Percentiles rank a stretch among this genome's conserved stretches.
Evolutionary conservation across 2,329 filamentous ascomycete species (phyloP).

Genomic region (Ceratocystis huliohia): DNA sequence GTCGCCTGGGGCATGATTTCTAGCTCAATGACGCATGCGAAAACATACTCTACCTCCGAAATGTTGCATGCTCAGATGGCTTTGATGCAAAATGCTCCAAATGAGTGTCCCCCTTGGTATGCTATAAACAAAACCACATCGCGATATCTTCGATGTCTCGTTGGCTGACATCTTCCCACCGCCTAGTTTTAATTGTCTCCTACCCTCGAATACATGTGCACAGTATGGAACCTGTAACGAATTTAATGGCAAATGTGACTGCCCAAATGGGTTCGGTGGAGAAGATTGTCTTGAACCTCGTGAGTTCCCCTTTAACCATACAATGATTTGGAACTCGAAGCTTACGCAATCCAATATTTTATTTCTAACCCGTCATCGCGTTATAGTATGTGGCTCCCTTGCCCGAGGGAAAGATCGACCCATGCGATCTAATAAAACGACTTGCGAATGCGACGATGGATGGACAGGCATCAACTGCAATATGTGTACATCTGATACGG

Average conservation of each 20-base stretch:
- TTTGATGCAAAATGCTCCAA: conserved; percentile 59
- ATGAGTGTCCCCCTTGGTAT: conserved; percentile 67
- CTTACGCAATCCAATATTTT: not conserved
- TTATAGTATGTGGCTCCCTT: conserved; percentile 68
- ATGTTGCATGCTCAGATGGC: conserved; percentile 54
- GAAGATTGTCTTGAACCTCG: conserved; percentile 81
- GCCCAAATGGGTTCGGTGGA: conserved; percentile 82
- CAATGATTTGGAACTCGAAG: not conserved
- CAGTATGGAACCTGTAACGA: conserved; percentile 84
- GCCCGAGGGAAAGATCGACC: conserved; percentile 67
- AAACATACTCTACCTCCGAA: conserved; percentile 49
- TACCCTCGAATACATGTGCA: conserved; percentile 80
- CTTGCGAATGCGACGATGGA: conserved; percentile 79
- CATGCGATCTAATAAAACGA: conserved; percentile 50
- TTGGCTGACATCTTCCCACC: conserved; percentile 22
- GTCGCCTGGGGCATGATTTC: not conserved
- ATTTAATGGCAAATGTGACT: conserved; percentile 83
- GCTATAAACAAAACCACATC: conserved; percentile 22
- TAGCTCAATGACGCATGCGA: conserved; percentile 23
- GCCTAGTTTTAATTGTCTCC: conserved; percentile 86
- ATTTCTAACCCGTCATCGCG: conserved; percentile 8
- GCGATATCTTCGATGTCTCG: not conserved
- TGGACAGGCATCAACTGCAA: conserved; percentile 98
- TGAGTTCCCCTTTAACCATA: conserved; percentile 29
- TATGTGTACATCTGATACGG: conserved; percentile 71